Conservation (phyloP, 1,139 yeast genomes). For the Pichia kudriavzevii region DNA sequence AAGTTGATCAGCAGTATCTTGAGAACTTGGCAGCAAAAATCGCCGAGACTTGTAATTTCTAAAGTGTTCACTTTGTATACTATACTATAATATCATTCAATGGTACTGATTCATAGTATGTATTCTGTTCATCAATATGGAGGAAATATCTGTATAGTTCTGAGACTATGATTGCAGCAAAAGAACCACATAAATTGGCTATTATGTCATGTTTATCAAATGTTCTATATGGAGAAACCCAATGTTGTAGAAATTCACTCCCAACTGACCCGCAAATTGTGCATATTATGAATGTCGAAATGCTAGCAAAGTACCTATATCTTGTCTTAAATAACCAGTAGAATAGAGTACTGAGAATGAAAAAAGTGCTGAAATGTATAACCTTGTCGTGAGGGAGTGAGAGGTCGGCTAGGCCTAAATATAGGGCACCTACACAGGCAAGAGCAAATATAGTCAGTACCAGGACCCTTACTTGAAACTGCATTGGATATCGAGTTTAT, state of each 20-base stretch:
- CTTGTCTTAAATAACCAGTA: slow-evolving; percentile 24
- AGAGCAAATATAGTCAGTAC: slow-evolving; percentile 6
- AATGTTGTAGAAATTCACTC: slow-evolving; percentile 26
- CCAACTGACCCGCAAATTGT: slow-evolving; percentile 26
- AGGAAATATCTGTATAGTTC: slow-evolving; percentile 7
- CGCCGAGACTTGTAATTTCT: slow-evolving; percentile 39
- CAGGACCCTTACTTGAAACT: slow-evolving; percentile 7
- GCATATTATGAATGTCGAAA: slow-evolving; percentile 21
- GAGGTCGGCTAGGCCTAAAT: slow-evolving; percentile 27
- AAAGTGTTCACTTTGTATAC: slow-evolving; percentile 5
- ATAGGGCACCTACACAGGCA: slow-evolving; percentile 16
- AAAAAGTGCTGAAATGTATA: slow-evolving; percentile 25
- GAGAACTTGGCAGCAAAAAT: slow-evolving; percentile 52
- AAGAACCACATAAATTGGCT: slow-evolving; percentile 24
- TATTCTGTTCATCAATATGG: not conserved
- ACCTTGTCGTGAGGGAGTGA: slow-evolving; percentile 25
- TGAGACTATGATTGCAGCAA: slow-evolving; percentile 19
- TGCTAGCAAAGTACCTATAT: slow-evolving; percentile 17
- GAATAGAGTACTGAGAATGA: slow-evolving; percentile 23
- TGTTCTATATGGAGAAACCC: slow-evolving; percentile 21
- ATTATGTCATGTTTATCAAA: slow-evolving; percentile 26
- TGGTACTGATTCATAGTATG: not conserved
- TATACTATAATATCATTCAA: not conserved
- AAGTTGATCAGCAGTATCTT: slow-evolving; percentile 49
- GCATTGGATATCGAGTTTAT: too few relatives aligned